Base-by-base conservation (phyloP, 2,329 filamentous ascomycete species). In the Trichoderma sp. region DNA sequence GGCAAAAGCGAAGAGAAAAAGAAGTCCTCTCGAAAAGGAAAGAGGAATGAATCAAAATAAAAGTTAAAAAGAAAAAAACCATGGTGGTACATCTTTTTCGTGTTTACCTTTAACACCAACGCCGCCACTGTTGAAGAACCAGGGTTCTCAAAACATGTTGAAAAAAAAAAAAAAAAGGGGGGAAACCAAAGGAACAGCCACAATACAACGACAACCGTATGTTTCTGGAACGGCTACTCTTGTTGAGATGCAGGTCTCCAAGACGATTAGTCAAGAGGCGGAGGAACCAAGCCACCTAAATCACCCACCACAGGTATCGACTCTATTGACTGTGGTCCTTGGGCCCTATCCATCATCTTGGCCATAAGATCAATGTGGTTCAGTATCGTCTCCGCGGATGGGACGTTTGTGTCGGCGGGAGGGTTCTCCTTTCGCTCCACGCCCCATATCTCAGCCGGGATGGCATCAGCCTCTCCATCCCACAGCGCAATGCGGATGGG, bases 371-470 rank as follows among this genome's bases (percentile, higher is more conserved):
- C 81, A 55, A 83, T 83, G 66, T 83, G 81, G 62, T 78, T 81
- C 68, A 82, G 77, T 78, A 82, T 82, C 53, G 80, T 80, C 57
- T 80, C 79, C 7, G 77, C 77, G 23, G 77, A 73, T 77, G 81
- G 32, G n/a, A 57, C 73, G 77, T 80, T 74, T 80, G 83, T 72
- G 36, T 77, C 76, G 6, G 32, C 62, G 2, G 67, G 71, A 34
- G 71, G 66, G 15, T 78, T 84, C 20, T 80, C 81, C 8, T 83
- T 82, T 79, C 85, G 85, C 74, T 87, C 84, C 6, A 82, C 82
- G 34, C 88, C 88, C 88, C 88, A 90, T 15, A 89, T 80, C 6
- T 88, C 86, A 2, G 86, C 78, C 1, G 88, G 87, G 28, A 90
- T 88, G 20, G 83, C 80, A 65, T 80, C 78, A 23, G 83, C 80